Evolutionary conservation across 805 yeast species (phyloP), one percentile per base, ranked within the genome.

Genomic region (Candida endomychidarum): DNA sequence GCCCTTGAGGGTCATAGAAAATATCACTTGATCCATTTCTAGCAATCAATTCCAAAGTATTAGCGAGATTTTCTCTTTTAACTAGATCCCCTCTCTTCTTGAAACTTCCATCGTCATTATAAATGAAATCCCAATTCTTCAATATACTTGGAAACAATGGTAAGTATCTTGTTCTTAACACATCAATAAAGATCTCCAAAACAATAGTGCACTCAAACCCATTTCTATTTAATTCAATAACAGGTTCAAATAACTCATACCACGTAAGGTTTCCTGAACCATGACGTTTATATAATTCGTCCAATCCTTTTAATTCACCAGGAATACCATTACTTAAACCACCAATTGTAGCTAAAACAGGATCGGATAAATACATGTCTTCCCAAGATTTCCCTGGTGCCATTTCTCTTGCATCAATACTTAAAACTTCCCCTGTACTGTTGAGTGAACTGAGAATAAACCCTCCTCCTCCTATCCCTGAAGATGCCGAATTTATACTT

Each of bases 391-490:
- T 52, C 2, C 56, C 60, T 0, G 98, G 97, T 0, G 97, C 96
- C 67, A 76, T 78, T 58, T 91, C 99, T 46, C 99, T 70, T 21
- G 93, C 95, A 61, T 91, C 96, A 29, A 90, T 78, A 20, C 82
- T 70, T 2, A 83, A 47, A 1, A 83, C 76, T 1, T 73, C 71
- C 6, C 73, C 70, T 9, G 71, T 39, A 10, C 43, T 46, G 17
- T 50, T 40, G 16, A 23, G 41, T 11, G 54, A 48, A 45, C 66
- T 59, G 9, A 63, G 74, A 31, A 85, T 83, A 51, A 77, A 88
- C 0, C 85, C 87, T 8, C 99, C 98, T 4, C 98, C 98, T 6
- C 97, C 96, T 30, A 91, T 81, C 0, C 97, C 96, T 1, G 95
- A 82, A 42, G 83, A 82, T 65, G 83, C 87, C 47, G 88, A 81